Base-by-base conservation (phyloP, 1,139 yeast genomes). In the Candida tropicalis region DNA sequence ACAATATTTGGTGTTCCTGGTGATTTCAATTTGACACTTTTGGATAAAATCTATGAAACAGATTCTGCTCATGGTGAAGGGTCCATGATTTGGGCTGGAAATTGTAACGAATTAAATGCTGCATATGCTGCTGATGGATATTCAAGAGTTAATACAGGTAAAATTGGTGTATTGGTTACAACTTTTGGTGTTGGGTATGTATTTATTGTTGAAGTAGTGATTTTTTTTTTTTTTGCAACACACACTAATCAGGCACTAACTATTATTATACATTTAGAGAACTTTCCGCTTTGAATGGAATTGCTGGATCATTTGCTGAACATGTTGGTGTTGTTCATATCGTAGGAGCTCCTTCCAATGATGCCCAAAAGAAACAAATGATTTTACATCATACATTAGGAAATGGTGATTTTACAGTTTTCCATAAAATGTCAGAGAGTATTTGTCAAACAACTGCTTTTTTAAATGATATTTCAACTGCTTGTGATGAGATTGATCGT, bases 401-500 rank as follows among this genome's bases (percentile, higher is more conserved):
- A 38, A 70, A 70, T 51, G 75, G 77, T 34, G 76, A 70, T 55
- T 71, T 68, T 53, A 70, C 74, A 17, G 75, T 69, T 18, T 71
- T 68, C 65, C 75, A 70, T 56, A 62, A 72, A 52, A 66, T 71
- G 72, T 82, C 88, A 40, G 75, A 80, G 51, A 75, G 81, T 63
- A 83, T 87, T 58, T 75, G 86, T 53, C 79, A 76, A 53, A 82
- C 88, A 51, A 73, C 87, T 33, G 80, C 82, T 37, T 75, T 82
- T 60, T 66, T 88, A 58, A 76, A 79, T 40, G 86, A 84, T 61
- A 71, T 81, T 52, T 65, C 65, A 48, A 65, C 80, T 36, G 95
- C 93, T 39, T 85, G 91, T 37, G 70, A 68, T 40, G 79, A 79
- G 56, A 80, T 88, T 53, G 95, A 88, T 68, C 75, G 84, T 56